A percentile compares a stretch with the other conserved stretches of the same genome.
Conservation (phyloP, 2,329 filamentous ascomycete species). For the Microcera coccophila region DNA sequence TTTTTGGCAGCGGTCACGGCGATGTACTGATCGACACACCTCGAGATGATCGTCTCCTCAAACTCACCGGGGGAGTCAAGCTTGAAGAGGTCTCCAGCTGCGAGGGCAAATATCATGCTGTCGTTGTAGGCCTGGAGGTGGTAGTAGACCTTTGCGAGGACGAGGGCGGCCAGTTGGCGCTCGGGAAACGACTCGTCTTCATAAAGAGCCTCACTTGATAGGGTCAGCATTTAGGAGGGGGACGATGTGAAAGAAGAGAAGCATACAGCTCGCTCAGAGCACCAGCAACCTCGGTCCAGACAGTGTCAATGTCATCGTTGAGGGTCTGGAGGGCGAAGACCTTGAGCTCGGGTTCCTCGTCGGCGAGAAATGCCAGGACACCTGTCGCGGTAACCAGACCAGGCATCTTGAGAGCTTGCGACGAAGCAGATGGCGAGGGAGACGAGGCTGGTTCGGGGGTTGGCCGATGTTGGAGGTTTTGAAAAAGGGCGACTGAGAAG, state of each 20-base stretch:
- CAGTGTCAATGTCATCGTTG: conserved; percentile 92
- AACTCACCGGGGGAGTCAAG: conserved; percentile 89
- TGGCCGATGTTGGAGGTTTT: conserved; percentile 9
- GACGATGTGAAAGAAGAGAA: conserved; percentile 4
- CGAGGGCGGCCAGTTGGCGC: conserved; percentile 87
- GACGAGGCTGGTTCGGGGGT: conserved; percentile 14
- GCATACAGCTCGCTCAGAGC: conserved; percentile 86
- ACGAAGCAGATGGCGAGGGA: conserved; percentile 18
- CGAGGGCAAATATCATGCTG: conserved; percentile 96
- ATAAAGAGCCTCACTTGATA: conserved; percentile 85
- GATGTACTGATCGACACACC: conserved; percentile 98
- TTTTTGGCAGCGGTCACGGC: conserved; percentile 59
- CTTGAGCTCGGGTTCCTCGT: conserved; percentile 91
- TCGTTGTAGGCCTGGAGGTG: conserved; percentile 98
- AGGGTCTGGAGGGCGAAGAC: conserved; percentile 92
- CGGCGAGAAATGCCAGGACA: conserved; percentile 89
- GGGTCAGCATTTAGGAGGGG: conserved; percentile 10
- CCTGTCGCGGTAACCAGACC: conserved; percentile 91
- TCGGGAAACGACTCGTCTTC: conserved; percentile 95
- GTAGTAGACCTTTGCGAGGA: conserved; percentile 97
- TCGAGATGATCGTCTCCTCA: conserved; percentile 97
- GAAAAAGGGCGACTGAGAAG: background rate
- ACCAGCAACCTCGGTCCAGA: conserved; percentile 96
- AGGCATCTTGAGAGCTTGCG: conserved; percentile 61
- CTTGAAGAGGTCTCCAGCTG: conserved; percentile 91